Evolutionary conservation across 2,329 filamentous ascomycete genomes (phyloP).

Genomic region (Calonectria honghensis): DNA sequence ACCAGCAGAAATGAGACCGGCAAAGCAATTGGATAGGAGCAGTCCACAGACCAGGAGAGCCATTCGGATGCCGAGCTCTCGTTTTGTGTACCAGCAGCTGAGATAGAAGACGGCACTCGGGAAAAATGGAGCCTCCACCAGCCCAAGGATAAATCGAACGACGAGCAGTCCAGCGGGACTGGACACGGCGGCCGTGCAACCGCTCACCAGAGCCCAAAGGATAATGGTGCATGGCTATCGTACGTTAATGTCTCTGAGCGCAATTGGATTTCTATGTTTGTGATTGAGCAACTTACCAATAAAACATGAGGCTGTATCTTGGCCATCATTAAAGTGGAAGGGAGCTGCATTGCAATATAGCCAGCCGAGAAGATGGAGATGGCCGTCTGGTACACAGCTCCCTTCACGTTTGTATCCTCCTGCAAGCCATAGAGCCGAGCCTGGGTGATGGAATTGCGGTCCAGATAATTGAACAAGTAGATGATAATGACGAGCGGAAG

Average conservation of each 20-base stretch:
- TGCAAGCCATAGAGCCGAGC: slow-evolving; percentile 17
- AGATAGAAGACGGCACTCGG: slow-evolving; percentile 10
- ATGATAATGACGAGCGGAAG: slow-evolving; percentile 2
- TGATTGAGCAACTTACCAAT: neutral
- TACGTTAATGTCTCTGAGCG: neutral
- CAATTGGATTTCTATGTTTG: neutral
- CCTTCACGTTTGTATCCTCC: slow-evolving; percentile 7
- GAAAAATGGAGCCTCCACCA: slow-evolving; percentile 4
- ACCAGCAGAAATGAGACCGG: slow-evolving; percentile 8
- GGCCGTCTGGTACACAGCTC: slow-evolving; percentile 10
- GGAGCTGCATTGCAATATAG: slow-evolving; percentile 14
- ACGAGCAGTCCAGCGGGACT: slow-evolving; percentile 4
- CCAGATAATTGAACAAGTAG: slow-evolving; percentile 11
- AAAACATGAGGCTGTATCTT: neutral
- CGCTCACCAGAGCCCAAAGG: neutral
- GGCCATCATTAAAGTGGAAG: slow-evolving; percentile 6
- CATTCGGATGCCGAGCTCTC: slow-evolving; percentile 5
- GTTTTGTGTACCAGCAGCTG: slow-evolving; percentile 11
- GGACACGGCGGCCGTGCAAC: neutral
- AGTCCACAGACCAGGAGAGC: neutral
- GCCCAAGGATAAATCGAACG: slow-evolving; percentile 2
- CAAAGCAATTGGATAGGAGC: slow-evolving; percentile 10
- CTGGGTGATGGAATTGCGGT: slow-evolving; percentile 16
- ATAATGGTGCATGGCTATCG: slow-evolving; percentile 11
- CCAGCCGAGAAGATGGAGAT: slow-evolving; percentile 7